Conservation (phyloP, 176 grass and related monocot species). For the Oryza nivara region DNA sequence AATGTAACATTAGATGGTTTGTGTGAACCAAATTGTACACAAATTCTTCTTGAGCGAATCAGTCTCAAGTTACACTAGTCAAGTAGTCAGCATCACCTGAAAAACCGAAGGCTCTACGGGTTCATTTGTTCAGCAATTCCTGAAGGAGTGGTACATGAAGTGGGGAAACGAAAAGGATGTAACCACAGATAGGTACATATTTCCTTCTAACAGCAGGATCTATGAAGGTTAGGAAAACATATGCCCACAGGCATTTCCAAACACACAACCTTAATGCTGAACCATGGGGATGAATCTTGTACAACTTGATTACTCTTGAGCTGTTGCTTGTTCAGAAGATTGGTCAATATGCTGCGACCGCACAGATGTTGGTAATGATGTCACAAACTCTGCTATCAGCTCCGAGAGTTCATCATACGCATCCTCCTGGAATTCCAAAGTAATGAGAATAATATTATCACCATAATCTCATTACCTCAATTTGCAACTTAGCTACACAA, state of each 20-base stretch:
- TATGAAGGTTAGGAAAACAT: neutral
- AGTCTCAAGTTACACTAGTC: constrained; percentile 6
- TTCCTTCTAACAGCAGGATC: neutral
- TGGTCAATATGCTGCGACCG: neutral
- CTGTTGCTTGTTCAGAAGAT: constrained; percentile 23
- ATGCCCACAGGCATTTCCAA: constrained; percentile 10
- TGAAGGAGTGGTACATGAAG: neutral
- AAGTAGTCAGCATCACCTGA: constrained; percentile 6
- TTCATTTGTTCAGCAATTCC: constrained; percentile 6
- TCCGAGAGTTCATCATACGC: constrained; percentile 50
- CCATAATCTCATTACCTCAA: neutral
- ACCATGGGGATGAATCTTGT: constrained; percentile 28
- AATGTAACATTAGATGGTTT: neutral
- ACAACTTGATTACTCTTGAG: neutral
- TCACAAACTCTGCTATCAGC: constrained; percentile 53
- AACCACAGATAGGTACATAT: neutral
- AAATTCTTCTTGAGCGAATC: neutral
- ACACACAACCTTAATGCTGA: constrained; percentile 6
- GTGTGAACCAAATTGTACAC: constrained; percentile 12
- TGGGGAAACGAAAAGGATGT: neutral
- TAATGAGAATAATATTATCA: constrained; percentile 1
- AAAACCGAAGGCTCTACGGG: constrained; percentile 1
- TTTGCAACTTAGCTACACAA: neutral
- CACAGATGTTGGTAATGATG: constrained; percentile 17
- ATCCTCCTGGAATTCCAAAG: constrained; percentile 51